Evolutionary conservation across 345 rosid species (phyloP), one percentile per base, ranked within the genome.

Genomic region (Excoecaria cochinchinensis): DNA sequence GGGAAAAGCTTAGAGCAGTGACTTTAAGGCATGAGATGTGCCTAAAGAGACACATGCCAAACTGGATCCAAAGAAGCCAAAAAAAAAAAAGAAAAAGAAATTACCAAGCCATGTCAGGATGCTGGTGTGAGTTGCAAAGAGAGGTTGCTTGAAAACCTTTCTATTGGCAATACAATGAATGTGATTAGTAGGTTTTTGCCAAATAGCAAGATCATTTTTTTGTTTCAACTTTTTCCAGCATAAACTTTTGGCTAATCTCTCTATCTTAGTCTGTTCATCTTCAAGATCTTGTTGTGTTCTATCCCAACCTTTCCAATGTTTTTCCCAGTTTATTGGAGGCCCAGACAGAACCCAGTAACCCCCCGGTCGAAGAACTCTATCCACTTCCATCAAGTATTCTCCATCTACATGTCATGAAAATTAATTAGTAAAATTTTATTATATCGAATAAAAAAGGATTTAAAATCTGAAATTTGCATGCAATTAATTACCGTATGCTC

Each of bases 271-370:
- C 46, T 93, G 97, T 46, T 95, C 98, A 40, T 85, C 78, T 7
- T 82, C 74, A 5, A 93, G 85, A 78, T 93, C 96, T 21, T 84
- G 88, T 16, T 38, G 25, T 2, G 97, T 85, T 61, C 98, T 82
- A 19, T 84, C 75, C 99, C 99, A 95, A 15, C 98, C 99, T 85
- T 78, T 88, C 93, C 90, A 91, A 19, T 91, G 90, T 0, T 19
- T 74, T 76, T 93, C 82, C 98, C 99, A 93, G 79, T 90, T 95
- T 3, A 95, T 82, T 25, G 99, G 99, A 4, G 97, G 99, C 64
- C 99, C 98, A 0, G 99, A 95, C 19, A 95, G 82, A 58, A 93
- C 80, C 99, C 99, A 95, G 22, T 95, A 91, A 55, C 96, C 97
- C 2, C 98, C 99, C 3, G 99, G 97, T 51, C 97, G 87, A 63